Conservation (phyloP, 805 yeast genomes). For the Torulaspora franciscae region DNA sequence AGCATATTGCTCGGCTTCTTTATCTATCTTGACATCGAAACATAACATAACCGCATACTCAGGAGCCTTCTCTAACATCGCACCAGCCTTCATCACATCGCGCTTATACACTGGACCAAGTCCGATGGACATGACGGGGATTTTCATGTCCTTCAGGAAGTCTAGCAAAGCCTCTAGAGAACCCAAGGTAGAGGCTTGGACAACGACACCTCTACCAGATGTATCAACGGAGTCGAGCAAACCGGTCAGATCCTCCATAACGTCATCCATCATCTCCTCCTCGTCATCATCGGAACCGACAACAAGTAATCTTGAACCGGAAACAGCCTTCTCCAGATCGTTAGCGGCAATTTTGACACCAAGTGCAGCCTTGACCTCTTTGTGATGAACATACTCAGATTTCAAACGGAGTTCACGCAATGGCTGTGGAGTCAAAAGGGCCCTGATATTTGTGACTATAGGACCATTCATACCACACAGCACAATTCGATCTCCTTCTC, state of each 20-base stretch:
- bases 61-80: constrained; percentile 95
- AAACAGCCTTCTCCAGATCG: constrained; percentile 97
- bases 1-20: constrained; percentile 98
- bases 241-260: constrained; percentile 97
- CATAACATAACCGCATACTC: constrained; percentile 97
- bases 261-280: constrained; percentile 95
- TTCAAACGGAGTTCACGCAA: constrained; percentile 92
- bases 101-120: constrained; percentile 97
- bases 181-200: constrained; percentile 97
- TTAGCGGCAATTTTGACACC: constrained; percentile 99
- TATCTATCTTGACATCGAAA: constrained; percentile 95
- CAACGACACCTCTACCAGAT: constrained; percentile 95
- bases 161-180: constrained; percentile 94
- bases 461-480: constrained; percentile 99
- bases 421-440: constrained; percentile 96
- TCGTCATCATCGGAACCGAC: constrained; percentile 98
- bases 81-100: constrained; percentile 95
- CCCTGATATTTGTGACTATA: constrained; percentile 92
- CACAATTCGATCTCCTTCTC: constrained; percentile 93
- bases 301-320: constrained; percentile 92
- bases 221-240: constrained; percentile 91
- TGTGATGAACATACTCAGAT: constrained; percentile 94
- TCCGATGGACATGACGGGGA: constrained; percentile 98
- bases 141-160: constrained; percentile 96
- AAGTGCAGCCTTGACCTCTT: constrained; percentile 96